phyloP scores from a whole-genome alignment of 352 stramenopile genomes.

The Phytophthora fragariae region DNA sequence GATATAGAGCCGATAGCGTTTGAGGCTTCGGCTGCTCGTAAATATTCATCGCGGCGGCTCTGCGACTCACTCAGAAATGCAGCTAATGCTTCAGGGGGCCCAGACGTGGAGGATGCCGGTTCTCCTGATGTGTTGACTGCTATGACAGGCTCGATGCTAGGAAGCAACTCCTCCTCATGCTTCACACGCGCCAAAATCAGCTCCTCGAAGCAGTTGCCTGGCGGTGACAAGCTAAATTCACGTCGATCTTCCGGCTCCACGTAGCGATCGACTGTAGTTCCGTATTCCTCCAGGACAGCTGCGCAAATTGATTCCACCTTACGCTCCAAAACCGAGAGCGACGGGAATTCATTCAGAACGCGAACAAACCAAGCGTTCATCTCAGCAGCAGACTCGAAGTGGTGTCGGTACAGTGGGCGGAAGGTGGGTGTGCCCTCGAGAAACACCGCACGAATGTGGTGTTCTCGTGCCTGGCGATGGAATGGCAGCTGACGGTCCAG shows the following conservation, averaged over 20 bases:
- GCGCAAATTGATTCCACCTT: constrained; percentile 77
- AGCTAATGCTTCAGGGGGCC: constrained; percentile 30
- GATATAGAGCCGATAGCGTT: constrained; percentile 31
- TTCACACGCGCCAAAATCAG: constrained; percentile 49
- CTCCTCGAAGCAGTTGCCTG: constrained; percentile 68
- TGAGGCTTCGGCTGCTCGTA: constrained; percentile 41
- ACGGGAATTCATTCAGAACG: constrained; percentile 80
- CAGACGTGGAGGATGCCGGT: constrained; percentile 3
- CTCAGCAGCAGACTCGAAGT: constrained; percentile 55
- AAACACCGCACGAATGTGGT: constrained; percentile 79
- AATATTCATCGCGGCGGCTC: constrained; percentile 53
- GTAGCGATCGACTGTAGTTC: constrained; percentile 43
- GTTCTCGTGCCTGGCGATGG: constrained; percentile 68
- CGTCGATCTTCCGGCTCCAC: constrained; percentile 60
- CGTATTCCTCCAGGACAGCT: constrained; percentile 34
- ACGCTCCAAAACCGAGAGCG: constrained; percentile 71
- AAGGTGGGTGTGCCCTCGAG: constrained; percentile 67
- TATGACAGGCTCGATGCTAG: constrained; percentile 26
- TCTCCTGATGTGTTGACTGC: constrained; percentile 1
- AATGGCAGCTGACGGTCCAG: constrained; percentile 80
- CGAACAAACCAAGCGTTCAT: constrained; percentile 69
- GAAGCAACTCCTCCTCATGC: constrained; percentile 45
- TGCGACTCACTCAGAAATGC: constrained; percentile 47
- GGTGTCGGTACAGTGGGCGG: constrained; percentile 66
- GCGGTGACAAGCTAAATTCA: constrained; percentile 70